phyloP scores from a whole-genome alignment of 2,329 filamentous ascomycete species.

The Lojkania enalia region DNA sequence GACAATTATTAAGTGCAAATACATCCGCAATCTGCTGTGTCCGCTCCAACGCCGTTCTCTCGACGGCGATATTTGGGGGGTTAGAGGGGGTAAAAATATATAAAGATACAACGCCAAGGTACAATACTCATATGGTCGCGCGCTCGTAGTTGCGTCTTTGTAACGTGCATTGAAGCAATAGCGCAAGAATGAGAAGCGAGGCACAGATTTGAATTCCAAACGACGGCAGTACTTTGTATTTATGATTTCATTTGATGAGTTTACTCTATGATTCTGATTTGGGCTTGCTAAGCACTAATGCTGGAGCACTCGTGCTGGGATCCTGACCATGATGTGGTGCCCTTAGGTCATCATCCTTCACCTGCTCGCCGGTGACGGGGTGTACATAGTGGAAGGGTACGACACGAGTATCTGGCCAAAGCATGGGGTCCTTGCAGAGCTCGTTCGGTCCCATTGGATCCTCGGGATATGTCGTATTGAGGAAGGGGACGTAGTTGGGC shows the following conservation, averaged over 20 bases:
- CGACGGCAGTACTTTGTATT: too few relatives aligned
- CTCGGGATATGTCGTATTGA: conserved; percentile 53
- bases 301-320: conserved; percentile 45
- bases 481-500: conserved; percentile 58
- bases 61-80: too few relatives aligned
- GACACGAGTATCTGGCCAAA: conserved; percentile 61
- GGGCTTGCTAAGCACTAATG: conserved; percentile 46
- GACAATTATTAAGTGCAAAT: too few relatives aligned
- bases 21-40: too few relatives aligned
- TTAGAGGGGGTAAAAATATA: too few relatives aligned
- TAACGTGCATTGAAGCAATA: too few relatives aligned
- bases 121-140: too few relatives aligned
- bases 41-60: too few relatives aligned
- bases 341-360: conserved; percentile 53
- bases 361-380: conserved; percentile 53
- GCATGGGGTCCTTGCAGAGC: conserved; percentile 57
- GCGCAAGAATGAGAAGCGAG: too few relatives aligned
- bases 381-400: conserved; percentile 59
- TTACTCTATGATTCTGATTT: conserved; percentile 24
- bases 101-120: too few relatives aligned
- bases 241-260: not conserved
- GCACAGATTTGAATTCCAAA: too few relatives aligned
- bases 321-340: conserved; percentile 53
- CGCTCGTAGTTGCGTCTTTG: too few relatives aligned
- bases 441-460: conserved; percentile 58